Percentiles rank a stretch among this genome's conserved stretches.
These are phyloP conservation scores for Sporopachydermia lactativora DNA, from an alignment of 805 yeast genomes.

Conservation along the genomic window DNA sequence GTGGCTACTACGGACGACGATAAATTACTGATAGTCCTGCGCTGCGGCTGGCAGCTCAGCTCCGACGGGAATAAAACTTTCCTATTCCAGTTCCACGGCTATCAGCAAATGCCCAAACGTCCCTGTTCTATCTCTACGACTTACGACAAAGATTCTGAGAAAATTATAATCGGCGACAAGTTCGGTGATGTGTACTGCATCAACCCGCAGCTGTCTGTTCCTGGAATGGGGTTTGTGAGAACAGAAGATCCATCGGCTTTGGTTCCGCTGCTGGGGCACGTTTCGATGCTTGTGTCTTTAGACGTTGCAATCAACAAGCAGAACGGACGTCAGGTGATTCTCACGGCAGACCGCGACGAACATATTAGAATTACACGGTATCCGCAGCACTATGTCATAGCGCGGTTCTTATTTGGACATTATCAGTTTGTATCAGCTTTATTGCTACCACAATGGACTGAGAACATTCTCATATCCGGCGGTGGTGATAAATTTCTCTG, in stretches of 20 bases:
- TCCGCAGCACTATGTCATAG: conserved; percentile 67
- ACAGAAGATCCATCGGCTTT: conserved; percentile 26
- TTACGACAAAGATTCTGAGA: conserved; percentile 24
- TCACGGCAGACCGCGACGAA: conserved; percentile 91
- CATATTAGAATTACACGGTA: conserved; percentile 76
- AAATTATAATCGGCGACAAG: conserved; percentile 73
- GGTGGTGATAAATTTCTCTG: conserved; percentile 79
- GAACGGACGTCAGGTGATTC: conserved; percentile 31
- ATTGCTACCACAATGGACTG: conserved; percentile 37
- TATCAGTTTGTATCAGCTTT: conserved; percentile 65
- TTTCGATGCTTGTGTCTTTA: conserved; percentile 86
- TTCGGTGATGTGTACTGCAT: conserved; percentile 87
- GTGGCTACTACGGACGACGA: conserved; percentile 71
- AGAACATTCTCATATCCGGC: conserved; percentile 50
- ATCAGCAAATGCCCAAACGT: conserved; percentile 72
- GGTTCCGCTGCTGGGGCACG: conserved; percentile 84
- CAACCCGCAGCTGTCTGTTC: conserved; percentile 19
- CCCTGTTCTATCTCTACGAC: conserved; percentile 71
- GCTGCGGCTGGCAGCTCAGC: conserved; percentile 14
- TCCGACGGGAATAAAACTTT: conserved; percentile 18
- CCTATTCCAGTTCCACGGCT: conserved; percentile 28
- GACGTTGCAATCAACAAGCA: conserved; percentile 17
- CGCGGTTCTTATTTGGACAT: conserved; percentile 80
- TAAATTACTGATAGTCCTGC: conserved; percentile 60
- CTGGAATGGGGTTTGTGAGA: conserved; percentile 21